These are phyloP conservation scores for Colletotrichum chlorophyti DNA, from an alignment of 2,329 filamentous ascomycete species.

Conservation along the genomic window DNA sequence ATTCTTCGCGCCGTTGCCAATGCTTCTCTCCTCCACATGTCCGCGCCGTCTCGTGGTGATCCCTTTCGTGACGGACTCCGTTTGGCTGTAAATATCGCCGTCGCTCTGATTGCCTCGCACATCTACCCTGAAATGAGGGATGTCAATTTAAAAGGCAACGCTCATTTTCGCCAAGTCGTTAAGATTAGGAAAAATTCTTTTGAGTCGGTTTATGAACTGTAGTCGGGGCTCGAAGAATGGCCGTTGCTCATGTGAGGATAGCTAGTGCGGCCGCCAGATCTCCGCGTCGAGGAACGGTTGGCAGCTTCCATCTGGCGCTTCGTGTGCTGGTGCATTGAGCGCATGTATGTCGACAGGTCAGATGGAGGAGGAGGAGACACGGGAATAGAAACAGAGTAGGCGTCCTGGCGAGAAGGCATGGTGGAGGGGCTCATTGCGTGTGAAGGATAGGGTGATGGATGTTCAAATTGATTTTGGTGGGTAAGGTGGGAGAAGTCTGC, in stretches of 20 bases:
- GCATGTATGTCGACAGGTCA: constrained; percentile 62
- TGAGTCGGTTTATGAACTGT: constrained; percentile 20
- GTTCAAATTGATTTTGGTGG: background rate
- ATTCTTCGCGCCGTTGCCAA: background rate
- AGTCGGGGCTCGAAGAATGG: constrained; percentile 1
- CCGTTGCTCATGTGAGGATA: constrained; percentile 39
- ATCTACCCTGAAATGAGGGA: too few species aligned
- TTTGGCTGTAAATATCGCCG: too few species aligned
- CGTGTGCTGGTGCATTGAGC: constrained; percentile 70
- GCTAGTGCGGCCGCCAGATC: constrained; percentile 24
- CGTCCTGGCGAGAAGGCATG: constrained; percentile 50
- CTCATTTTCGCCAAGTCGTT: too few species aligned
- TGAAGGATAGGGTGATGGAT: background rate
- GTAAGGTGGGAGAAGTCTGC: background rate
- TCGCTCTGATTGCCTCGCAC: too few species aligned
- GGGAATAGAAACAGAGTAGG: constrained; percentile 39
- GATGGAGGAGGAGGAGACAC: constrained; percentile 47
- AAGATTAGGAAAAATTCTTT: too few species aligned
- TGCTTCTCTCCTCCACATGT: too few species aligned
- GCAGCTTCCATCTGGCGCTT: constrained; percentile 69
- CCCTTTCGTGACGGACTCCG: too few species aligned
- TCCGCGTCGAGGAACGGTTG: constrained; percentile 48
- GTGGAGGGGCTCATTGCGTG: constrained; percentile 30
- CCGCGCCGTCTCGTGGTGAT: too few species aligned
- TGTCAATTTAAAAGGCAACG: too few species aligned